Percentiles rank a stretch among this genome's conserved stretches.
Evolutionary conservation across 2,329 filamentous ascomycete genomes (phyloP).

Genomic region (Ceratocystis harringtonii): DNA sequence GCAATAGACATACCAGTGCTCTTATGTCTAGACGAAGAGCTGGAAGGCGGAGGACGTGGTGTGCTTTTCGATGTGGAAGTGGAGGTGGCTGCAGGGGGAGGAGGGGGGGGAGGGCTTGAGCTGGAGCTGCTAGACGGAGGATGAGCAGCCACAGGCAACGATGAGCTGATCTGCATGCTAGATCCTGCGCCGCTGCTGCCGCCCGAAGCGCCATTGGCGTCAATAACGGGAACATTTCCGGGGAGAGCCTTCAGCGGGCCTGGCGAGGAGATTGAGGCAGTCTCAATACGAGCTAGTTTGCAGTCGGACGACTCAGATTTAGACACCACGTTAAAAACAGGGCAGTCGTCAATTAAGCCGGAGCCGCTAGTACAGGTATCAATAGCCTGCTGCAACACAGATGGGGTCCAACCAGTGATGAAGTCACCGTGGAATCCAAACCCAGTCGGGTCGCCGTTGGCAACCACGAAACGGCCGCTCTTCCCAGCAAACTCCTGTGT

Average conservation of each 20-base stretch:
- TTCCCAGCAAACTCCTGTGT: constrained; percentile 49
- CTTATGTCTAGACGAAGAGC: background rate
- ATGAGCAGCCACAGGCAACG: background rate
- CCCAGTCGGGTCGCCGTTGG: constrained; percentile 65
- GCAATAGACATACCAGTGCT: background rate
- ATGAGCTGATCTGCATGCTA: background rate
- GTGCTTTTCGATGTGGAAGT: background rate
- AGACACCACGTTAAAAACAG: constrained; percentile 55
- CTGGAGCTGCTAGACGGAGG: background rate
- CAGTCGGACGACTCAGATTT: constrained; percentile 45
- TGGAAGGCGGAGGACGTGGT: constrained; percentile 1
- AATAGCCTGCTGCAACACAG: constrained; percentile 56
- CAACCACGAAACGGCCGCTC: constrained; percentile 55
- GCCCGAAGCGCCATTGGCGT: constrained; percentile 20
- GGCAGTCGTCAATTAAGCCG: constrained; percentile 58
- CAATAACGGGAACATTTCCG: constrained; percentile 40
- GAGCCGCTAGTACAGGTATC: constrained; percentile 57
- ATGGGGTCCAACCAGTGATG: constrained; percentile 59
- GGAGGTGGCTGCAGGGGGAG: background rate
- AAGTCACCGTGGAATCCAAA: constrained; percentile 70
- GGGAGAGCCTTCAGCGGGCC: constrained; percentile 47
- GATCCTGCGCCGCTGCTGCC: background rate
- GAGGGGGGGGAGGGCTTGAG: constrained; percentile 11
- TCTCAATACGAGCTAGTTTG: constrained; percentile 35
- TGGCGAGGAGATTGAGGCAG: constrained; percentile 37